Conservation (phyloP, 441 rosid species). For the Populus hybrid region DNA sequence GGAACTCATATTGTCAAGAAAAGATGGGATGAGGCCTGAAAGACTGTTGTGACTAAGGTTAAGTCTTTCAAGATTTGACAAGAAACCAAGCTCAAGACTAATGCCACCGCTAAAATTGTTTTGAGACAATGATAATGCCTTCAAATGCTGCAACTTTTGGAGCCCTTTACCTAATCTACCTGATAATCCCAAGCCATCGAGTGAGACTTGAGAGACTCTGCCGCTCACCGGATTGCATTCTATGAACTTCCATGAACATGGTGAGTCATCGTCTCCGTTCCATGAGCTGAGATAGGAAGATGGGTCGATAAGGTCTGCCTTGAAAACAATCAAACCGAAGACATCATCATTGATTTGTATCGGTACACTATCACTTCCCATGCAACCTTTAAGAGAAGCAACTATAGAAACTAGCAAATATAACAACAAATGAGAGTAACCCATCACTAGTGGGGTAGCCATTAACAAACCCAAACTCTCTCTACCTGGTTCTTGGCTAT, state of each 20-base stretch:
- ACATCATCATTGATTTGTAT: slow-evolving; percentile 70
- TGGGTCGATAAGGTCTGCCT: slow-evolving; percentile 63
- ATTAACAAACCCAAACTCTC: not conserved
- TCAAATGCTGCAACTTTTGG: slow-evolving; percentile 59
- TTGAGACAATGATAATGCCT: slow-evolving; percentile 56
- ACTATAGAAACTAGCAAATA: slow-evolving; percentile 8
- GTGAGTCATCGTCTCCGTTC: slow-evolving; percentile 77
- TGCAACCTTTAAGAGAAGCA: slow-evolving; percentile 12
- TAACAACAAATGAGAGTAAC: slow-evolving; percentile 22
- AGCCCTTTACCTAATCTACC: slow-evolving; percentile 77
- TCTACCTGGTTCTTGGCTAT: not conserved
- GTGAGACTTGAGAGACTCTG: slow-evolving; percentile 53
- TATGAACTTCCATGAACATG: slow-evolving; percentile 82
- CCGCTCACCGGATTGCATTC: slow-evolving; percentile 57
- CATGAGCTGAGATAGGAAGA: slow-evolving; percentile 61
- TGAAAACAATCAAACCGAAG: slow-evolving; percentile 82
- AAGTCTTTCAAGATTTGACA: slow-evolving; percentile 43
- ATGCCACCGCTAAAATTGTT: slow-evolving; percentile 63
- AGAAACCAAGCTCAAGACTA: slow-evolving; percentile 33
- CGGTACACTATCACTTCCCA: slow-evolving; percentile 21
- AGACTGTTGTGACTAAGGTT: slow-evolving; percentile 63
- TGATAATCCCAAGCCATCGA: slow-evolving; percentile 64
- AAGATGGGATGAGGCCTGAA: slow-evolving; percentile 54
- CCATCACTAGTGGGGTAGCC: slow-evolving; percentile 3
- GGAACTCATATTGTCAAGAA: slow-evolving; percentile 40